Base-by-base conservation (phyloP, 176 grass and related monocot genomes). In the Phoenix dactylifera region DNA sequence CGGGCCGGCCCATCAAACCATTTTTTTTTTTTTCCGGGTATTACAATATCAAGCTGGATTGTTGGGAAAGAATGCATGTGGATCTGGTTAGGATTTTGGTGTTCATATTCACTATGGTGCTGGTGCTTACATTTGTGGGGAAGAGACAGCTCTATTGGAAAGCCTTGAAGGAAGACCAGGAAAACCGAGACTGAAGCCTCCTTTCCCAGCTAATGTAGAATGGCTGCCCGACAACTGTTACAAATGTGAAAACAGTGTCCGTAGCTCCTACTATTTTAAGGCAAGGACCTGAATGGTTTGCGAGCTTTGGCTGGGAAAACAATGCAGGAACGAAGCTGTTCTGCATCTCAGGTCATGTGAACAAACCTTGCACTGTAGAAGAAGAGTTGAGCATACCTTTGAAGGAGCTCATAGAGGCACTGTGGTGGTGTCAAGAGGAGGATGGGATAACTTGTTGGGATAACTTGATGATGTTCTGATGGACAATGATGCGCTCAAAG, bases 341-440 rank as follows among this genome's bases (percentile, higher is more conserved):
- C 65, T 95, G 89, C 35, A 62, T 95, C 64, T 95, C 89, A 1
- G 89, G 89, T 39, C 89, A 86, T 80, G 89, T 95, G 59, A 95
- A 89, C 78, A 95, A 88, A 75, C 89, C 89, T 66, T 95, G 89
- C 78, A 95, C 89, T 3, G 89, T 95, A 20, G 89, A 95, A 75
- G 89, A 95, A 59, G 89, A 95, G 67, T 89, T 95, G 89, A 95
- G 89, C 74, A 95, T 95, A 30, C 85, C 89, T 29, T 71, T 95
- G 30, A 95, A 83, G 73, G 89, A 95, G 59, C 70, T 95, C 32
- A 77, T 95, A 9, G 89, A 88, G 63, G 70, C 89, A 89, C 57
- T 95, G 89, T 3, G 89, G 89, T n/a, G 89, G 89, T 57, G 85
- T 95, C 26, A 89, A 89, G 82, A 75, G 89, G 89, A 70, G 89